A percentile compares a stretch with the other conserved stretches of the same genome.
These are phyloP conservation scores for Trypanosoma cruzi DNA, from an alignment of 208 protist species.

Conservation along the genomic window DNA sequence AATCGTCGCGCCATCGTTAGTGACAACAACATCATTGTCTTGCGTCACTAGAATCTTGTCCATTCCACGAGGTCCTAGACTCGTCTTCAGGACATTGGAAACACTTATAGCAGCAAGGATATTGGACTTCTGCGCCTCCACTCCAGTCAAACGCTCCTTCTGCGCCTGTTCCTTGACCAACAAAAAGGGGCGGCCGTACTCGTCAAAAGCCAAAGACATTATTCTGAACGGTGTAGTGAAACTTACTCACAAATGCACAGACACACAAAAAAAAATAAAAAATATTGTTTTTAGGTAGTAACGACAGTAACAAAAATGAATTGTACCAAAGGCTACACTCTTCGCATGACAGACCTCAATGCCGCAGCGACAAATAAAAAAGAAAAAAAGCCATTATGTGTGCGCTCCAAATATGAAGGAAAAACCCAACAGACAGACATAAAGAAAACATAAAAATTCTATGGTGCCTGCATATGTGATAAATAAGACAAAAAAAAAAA, in stretches of 20 bases:
- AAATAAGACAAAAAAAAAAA: background rate
- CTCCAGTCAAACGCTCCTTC: constrained; percentile 95
- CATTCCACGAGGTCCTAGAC: constrained; percentile 98
- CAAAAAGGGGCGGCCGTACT: constrained; percentile 99
- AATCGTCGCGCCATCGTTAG: constrained; percentile 99
- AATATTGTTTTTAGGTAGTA: too few relatives aligned
- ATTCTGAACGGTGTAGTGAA: constrained; percentile 10
- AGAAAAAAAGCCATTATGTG: background rate
- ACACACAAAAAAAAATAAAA: constrained; percentile 26
- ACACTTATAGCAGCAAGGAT: constrained; percentile 98
- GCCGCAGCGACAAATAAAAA: background rate
- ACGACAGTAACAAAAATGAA: too few relatives aligned
- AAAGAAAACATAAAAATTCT: background rate
- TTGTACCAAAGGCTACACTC: background rate
- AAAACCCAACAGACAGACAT: background rate
- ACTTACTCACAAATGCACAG: background rate
- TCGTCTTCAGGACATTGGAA: constrained; percentile 97
- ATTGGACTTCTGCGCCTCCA: constrained; percentile 99
- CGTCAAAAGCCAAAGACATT: constrained; percentile 98
- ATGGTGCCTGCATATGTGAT: background rate
- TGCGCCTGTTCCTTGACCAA: constrained; percentile 98
- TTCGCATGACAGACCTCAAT: background rate
- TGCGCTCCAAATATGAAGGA: background rate
- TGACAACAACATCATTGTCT: constrained; percentile 99
- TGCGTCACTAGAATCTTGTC: constrained; percentile 98